Base-by-base conservation (phyloP, 2,329 filamentous ascomycete species). In the Penicillium freii region DNA sequence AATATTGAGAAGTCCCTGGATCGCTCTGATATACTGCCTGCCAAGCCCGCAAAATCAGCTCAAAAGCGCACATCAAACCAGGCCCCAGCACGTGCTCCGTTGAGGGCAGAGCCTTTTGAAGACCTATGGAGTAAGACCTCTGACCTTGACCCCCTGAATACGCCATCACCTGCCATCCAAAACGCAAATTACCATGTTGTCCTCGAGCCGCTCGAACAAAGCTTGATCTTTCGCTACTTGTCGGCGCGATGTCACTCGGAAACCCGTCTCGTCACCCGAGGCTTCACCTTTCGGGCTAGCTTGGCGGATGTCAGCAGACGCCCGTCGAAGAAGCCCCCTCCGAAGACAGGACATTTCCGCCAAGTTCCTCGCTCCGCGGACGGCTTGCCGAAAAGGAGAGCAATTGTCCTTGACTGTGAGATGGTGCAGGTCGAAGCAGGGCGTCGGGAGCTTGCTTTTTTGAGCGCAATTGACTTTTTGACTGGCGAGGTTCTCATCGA, bases 321-420 rank as follows among this genome's bases (percentile, higher is more conserved):
- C 21, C 50, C 43, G 15, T 53, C 54, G 2, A 57, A 50, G 53
- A 42, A 19, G 15, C 40, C 38, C 7, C n/a, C 29, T 31, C 39
- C 40, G 1, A 56, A 56, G 15, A 44, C 39, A 27, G 31, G 46
- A 21, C 53, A 51, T 17, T 57, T 53, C 49, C 54, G 49, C 29
- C 39, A 47, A 34, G 50, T 47, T 5, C 54, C 54, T 53, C 49
- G 40, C 4, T 38, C 39, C 2, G 31, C 49, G 0, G 42, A 25
- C 29, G n/a, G 36, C n/a, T 31, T 34, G 21, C 34, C 36, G 29
- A 58, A 45, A 23, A 54, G 51, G 49, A 33, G 34, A n/a, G 77
- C 74, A 3, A 71, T 82, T 2, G 75, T 71, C 0, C 62, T 82
- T 8, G 80, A 82, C 60, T 82, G 80, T 57, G 80, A 82, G 63